A percentile compares a stretch with the other conserved stretches of the same genome.
Conservation (phyloP, 1,284 basidiomycete species). For the Cutaneotrichosporon sp. region DNA sequence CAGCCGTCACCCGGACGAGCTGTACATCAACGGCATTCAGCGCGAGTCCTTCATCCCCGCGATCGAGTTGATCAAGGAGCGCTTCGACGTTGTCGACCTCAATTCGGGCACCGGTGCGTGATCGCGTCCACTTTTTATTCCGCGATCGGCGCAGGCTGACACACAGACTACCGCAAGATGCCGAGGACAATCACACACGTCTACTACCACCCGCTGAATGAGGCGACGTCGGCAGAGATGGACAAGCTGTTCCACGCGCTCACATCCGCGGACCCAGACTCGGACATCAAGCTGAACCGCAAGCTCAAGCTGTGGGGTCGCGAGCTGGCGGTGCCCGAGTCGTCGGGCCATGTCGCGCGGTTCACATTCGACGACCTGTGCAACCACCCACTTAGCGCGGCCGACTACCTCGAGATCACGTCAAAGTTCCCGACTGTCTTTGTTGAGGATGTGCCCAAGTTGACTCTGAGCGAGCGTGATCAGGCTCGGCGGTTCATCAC, state of each 20-base stretch:
- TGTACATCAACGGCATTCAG: constrained; percentile 99
- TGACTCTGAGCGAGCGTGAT: constrained; percentile 84
- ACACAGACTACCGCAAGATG: constrained; percentile 80
- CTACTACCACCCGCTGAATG: constrained; percentile 75
- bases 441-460: constrained; percentile 77
- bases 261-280: constrained; percentile 52
- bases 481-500: constrained; percentile 92
- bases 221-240: constrained; percentile 59
- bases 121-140: background rate
- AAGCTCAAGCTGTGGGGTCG: constrained; percentile 85
- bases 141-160: background rate
- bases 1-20: constrained; percentile 92
- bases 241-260: constrained; percentile 75
- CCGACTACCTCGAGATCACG: constrained; percentile 94
- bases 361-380: constrained; percentile 87
- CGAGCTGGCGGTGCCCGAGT: constrained; percentile 69
- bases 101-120: constrained; percentile 83
- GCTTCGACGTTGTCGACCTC: constrained; percentile 81
- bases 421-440: constrained; percentile 83
- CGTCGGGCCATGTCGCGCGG: constrained; percentile 70
- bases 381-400: constrained; percentile 81
- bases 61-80: constrained; percentile 85
- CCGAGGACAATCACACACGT: constrained; percentile 85
- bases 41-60: constrained; percentile 93
- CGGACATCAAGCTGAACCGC: constrained; percentile 58